Percentiles rank a stretch among this genome's conserved stretches.
Conservation (phyloP, 83 land plant species). For the Larix sibirica region DNA sequence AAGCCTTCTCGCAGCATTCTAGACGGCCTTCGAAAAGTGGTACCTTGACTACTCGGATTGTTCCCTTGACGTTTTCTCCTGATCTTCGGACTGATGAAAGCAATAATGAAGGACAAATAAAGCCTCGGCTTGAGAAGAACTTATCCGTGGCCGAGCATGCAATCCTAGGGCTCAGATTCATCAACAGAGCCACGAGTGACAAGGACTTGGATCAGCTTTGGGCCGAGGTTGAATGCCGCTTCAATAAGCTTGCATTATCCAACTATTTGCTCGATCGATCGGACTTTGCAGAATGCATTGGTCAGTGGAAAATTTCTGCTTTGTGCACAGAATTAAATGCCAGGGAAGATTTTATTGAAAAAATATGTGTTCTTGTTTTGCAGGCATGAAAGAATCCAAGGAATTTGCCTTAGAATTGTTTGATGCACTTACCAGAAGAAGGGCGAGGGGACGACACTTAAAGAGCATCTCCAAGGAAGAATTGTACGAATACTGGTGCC, state of each 20-base stretch:
- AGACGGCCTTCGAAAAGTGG: constrained; percentile 2
- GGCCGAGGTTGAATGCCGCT: constrained; percentile 69
- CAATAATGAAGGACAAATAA: too few species aligned
- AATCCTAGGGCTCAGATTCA: constrained; percentile 73
- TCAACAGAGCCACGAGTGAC: constrained; percentile 49
- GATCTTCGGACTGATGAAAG: not conserved
- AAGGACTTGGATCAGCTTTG: constrained; percentile 37
- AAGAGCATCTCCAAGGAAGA: constrained; percentile 76
- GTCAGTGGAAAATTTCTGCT: constrained; percentile 25
- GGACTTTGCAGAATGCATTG: constrained; percentile 93
- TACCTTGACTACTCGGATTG: not conserved
- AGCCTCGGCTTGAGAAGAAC: constrained; percentile 54
- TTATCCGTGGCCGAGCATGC: constrained; percentile 82
- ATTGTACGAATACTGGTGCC: constrained; percentile 81
- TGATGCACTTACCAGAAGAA: constrained; percentile 76
- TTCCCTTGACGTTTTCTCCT: not conserved
- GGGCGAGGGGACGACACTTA: constrained; percentile 30
- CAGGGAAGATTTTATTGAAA: not conserved
- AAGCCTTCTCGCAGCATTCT: not conserved
- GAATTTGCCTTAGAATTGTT: constrained; percentile 86
- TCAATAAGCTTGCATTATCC: constrained; percentile 53
- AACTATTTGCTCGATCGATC: constrained; percentile 61
- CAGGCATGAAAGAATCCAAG: constrained; percentile 97
- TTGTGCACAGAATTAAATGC: not conserved
- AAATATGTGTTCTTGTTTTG: not conserved